These are phyloP conservation scores for Conidiobolus incongruus DNA, from an alignment of 371 early-diverging fungal genomes.

Conservation along the genomic window DNA sequence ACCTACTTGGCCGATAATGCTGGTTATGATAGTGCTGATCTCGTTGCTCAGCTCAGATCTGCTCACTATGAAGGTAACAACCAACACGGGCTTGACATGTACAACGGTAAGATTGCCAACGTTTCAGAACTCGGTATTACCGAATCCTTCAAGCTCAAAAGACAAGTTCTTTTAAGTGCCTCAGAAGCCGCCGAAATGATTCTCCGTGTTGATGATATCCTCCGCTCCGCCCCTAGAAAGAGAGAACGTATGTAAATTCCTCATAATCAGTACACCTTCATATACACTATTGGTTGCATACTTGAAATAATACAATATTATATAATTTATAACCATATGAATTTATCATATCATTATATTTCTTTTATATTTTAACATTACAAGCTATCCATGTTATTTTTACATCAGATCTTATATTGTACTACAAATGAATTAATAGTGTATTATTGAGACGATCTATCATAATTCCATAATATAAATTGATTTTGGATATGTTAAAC, in stretches of 20 bases:
- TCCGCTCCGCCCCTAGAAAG: conserved; percentile 91
- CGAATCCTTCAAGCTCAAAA: conserved; percentile 96
- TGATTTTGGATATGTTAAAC: no score
- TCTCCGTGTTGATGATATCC: conserved; percentile 96
- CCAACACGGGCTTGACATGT: conserved; percentile 82
- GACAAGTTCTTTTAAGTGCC: conserved; percentile 89
- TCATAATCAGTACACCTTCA: no score
- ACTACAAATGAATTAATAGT: no score
- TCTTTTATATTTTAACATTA: no score
- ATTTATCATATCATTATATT: no score
- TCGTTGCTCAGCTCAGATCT: conserved; percentile 79
- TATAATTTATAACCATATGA: no score
- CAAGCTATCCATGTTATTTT: no score
- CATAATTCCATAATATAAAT: no score
- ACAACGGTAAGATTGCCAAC: conserved; percentile 55
- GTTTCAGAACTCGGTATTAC: conserved; percentile 82
- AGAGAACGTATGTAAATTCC: conserved; percentile 2
- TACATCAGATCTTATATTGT: no score
- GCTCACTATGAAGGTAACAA: conserved; percentile 72
- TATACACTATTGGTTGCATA: no score
- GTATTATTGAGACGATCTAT: no score
- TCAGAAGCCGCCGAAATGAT: conserved; percentile 99
- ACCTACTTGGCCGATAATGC: conserved; percentile 97
- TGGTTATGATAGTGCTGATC: conserved; percentile 89
- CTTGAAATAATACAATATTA: no score